phyloP scores from a whole-genome alignment of 2,329 filamentous ascomycete genomes.

The Fusarium irregulare region DNA sequence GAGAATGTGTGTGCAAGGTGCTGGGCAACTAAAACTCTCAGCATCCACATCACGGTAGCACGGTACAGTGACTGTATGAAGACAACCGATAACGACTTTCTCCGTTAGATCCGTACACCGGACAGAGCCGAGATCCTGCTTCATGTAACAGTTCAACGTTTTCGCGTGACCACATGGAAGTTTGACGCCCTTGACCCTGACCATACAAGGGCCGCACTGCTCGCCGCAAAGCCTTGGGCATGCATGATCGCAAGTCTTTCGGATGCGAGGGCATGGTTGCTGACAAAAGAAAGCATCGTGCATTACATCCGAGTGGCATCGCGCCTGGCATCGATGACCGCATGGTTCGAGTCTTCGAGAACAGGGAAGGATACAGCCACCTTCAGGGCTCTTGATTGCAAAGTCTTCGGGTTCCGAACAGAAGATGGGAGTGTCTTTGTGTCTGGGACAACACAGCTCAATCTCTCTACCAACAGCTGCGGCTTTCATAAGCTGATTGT shows the following conservation, averaged over 20 bases:
- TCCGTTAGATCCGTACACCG: too few relatives aligned
- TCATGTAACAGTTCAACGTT: constrained; percentile 7
- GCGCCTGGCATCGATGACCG: constrained; percentile 58
- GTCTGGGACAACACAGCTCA: constrained; percentile 69
- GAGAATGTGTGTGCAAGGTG: too few relatives aligned
- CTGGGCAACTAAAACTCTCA: too few relatives aligned
- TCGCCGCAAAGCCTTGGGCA: constrained; percentile 58
- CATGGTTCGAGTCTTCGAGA: constrained; percentile 56
- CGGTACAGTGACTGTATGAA: too few relatives aligned
- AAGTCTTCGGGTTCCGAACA: constrained; percentile 69
- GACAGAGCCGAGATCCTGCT: too few relatives aligned
- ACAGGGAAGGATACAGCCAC: constrained; percentile 67
- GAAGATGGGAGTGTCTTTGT: constrained; percentile 61
- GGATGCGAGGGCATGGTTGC: constrained; percentile 56
- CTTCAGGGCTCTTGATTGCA: constrained; percentile 65
- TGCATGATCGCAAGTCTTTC: constrained; percentile 56
- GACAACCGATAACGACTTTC: too few relatives aligned
- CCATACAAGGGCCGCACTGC: constrained; percentile 47
- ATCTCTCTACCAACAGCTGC: constrained; percentile 61
- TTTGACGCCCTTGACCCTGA: constrained; percentile 4
- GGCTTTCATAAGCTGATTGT: constrained; percentile 9
- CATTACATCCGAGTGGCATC: constrained; percentile 59
- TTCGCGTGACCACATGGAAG: constrained; percentile 38
- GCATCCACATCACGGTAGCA: too few relatives aligned
- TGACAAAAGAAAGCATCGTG: constrained; percentile 59